A percentile compares a stretch with the other conserved stretches of the same genome.
Evolutionary conservation across 2,329 filamentous ascomycete species (phyloP).

Genomic region (Neofusicoccum sp.): DNA sequence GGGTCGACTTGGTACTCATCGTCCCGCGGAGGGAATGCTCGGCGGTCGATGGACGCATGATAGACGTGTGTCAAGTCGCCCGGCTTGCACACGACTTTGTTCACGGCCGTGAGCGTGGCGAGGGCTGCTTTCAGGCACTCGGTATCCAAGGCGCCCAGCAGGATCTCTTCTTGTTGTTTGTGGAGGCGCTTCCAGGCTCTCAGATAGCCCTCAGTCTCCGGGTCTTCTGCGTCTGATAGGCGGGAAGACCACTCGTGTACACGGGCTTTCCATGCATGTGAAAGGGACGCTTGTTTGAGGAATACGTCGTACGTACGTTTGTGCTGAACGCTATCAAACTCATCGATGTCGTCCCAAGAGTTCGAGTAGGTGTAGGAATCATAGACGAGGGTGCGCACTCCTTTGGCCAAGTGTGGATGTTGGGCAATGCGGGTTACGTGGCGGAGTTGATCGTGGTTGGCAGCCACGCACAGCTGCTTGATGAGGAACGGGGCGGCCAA

Average conservation of each 20-base stretch:
- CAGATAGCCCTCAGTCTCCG: neutral
- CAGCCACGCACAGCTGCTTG: neutral
- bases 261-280: too few species aligned
- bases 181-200: neutral
- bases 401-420: neutral
- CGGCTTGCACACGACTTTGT: neutral
- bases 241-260: too few species aligned
- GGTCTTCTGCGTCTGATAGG: too few species aligned
- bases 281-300: too few species aligned
- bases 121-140: neutral
- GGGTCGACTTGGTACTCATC: neutral
- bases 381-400: slow-evolving; percentile 1
- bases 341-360: neutral
- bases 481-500: neutral
- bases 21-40: neutral
- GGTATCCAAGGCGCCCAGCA: neutral
- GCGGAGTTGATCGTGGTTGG: neutral
- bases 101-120: neutral
- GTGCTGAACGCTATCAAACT: neutral
- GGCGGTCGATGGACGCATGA: neutral
- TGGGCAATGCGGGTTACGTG: neutral
- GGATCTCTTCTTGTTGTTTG: neutral
- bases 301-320: neutral
- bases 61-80: neutral
- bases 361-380: neutral